Base-by-base conservation (phyloP, 805 yeast genomes). In the Cyberlindnera maclurae region DNA sequence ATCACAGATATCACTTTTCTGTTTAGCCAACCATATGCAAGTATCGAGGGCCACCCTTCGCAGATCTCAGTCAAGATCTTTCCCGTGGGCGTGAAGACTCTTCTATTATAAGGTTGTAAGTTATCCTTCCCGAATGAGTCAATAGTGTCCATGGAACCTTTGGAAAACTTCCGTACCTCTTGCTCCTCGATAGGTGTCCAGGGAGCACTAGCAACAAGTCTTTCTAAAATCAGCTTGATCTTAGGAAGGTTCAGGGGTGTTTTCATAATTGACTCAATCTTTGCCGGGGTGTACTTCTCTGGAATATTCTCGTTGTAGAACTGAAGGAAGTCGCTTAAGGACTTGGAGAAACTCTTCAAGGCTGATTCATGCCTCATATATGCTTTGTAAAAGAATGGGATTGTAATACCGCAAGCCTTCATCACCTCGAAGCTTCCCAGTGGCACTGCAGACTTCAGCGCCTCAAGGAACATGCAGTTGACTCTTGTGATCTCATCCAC, bases 351-450 rank as follows among this genome's bases (percentile, higher is more conserved):
- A 38, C 71, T 69, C 46, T 77, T 79, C 10, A 93, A 74, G 15
- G 95, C 96, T 8, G 96, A 96, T 59, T 89, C 95, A 59, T 90
- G 97, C 41, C 97, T 70, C 68, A 88, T 85, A 50, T 84, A 85
- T 0, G 97, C 95, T 54, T 88, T 85, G 63, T 85, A 90, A 57
- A 88, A 90, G 58, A 86, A 87, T 0, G 97, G 96, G 12, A 90
- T 70, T 0, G 93, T 79, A 37, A 77, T 71, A 4, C 88, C 93
- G 54, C 94, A 75, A 1, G 90, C 95, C 44, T 75, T 79, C 42
- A 90, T 59, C 3, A 86, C 68, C 58, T 90, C 97, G 37, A 72
- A 70, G 36, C 82, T 73, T 2, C 96, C 96, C 54, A 59, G 75
- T 0, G 79, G 75, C 2, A 65, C 52, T 0, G 97, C 90, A 12